These are phyloP conservation scores for Suillus bovinus DNA, from an alignment of 768 basidiomycete species.

Conservation along the genomic window DNA sequence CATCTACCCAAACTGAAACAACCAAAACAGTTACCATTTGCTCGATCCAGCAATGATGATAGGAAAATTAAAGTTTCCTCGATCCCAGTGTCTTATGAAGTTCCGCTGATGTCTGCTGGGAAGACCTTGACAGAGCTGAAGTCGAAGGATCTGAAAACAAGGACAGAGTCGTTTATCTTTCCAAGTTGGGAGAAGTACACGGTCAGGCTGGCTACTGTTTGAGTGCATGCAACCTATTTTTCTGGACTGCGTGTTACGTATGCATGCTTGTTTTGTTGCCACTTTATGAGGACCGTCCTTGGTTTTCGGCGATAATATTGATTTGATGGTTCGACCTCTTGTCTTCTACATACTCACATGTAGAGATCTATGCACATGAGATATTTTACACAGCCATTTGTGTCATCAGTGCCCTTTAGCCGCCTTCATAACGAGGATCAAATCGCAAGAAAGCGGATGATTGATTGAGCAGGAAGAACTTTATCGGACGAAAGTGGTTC, in stretches of 20 bases:
- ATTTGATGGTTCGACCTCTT: not conserved
- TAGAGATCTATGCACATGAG: not conserved
- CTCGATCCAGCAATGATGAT: conserved; percentile 50
- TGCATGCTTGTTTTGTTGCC: not conserved
- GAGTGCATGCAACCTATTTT: conserved; percentile 4
- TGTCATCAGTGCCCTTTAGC: not conserved
- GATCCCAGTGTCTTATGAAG: conserved; percentile 44
- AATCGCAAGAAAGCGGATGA: no score
- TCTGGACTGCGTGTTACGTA: not conserved
- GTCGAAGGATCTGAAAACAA: conserved; percentile 31
- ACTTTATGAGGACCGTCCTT: not conserved
- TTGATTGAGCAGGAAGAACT: no score
- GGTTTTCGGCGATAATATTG: not conserved
- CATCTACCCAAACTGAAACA: conserved; percentile 43
- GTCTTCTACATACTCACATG: not conserved
- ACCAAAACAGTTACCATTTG: conserved; percentile 53
- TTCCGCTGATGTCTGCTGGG: conserved; percentile 24
- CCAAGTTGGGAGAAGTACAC: conserved; percentile 70
- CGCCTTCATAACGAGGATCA: no score
- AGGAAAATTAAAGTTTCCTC: conserved; percentile 53
- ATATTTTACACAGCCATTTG: not conserved
- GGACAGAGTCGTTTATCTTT: conserved; percentile 49
- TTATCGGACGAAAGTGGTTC: no score
- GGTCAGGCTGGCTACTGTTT: conserved; percentile 41
- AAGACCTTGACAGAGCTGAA: conserved; percentile 24